Evolutionary conservation across 140 eudicot genomes (phyloP), one percentile per base, ranked within the genome.

Genomic region (Cichorium intybus): DNA sequence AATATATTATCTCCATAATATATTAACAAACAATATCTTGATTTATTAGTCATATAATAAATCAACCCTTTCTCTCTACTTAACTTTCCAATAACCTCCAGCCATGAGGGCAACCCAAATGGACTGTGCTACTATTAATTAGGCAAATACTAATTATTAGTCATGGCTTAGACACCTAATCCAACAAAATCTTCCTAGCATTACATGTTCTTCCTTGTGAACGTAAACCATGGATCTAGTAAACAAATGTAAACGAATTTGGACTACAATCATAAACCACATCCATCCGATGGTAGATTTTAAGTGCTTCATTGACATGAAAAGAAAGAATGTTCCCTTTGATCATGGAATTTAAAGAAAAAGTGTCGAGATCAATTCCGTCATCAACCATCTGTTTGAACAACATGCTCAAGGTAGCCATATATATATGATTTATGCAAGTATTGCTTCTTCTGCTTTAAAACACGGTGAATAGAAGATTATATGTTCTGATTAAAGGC

Each of bases 281-380:
- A 12, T 81, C 99, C 88, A 93, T 89, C 75, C 89, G 99, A 78
- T 88, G 97, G 73, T 85, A 93, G 50, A 93, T 73, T 28, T 95
- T 73, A 33, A 93, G 88, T 14, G 90, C 97, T 23, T 93, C 97
- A 66, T 93, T 88, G 0, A 93, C 65, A 68, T 88, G 96, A 51
- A 85, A 86, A 1, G 95, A 88, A 7, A 88, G 64, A 71, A 89
- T 97, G 52, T 93, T 89, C 3, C 99, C 99, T 64, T 81, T 84
- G 48, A 93, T 89, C 95, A 93, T 80, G 17, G 79, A 70, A 79
- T 93, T 93, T 77, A 93, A 73, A 21, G 88, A 73, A 50, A 81
- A 85, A 49, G 84, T 76, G 71, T 89, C 97, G 0, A 95, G 99
- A 27, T 84, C 87, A 62, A 89, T 66, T n/a, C 95, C 90, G 58